Percentiles rank a stretch among this genome's conserved stretches.
These are phyloP conservation scores for Sphagnurus paluster DNA, from an alignment of 1,284 basidiomycete species.

Conservation along the genomic window DNA sequence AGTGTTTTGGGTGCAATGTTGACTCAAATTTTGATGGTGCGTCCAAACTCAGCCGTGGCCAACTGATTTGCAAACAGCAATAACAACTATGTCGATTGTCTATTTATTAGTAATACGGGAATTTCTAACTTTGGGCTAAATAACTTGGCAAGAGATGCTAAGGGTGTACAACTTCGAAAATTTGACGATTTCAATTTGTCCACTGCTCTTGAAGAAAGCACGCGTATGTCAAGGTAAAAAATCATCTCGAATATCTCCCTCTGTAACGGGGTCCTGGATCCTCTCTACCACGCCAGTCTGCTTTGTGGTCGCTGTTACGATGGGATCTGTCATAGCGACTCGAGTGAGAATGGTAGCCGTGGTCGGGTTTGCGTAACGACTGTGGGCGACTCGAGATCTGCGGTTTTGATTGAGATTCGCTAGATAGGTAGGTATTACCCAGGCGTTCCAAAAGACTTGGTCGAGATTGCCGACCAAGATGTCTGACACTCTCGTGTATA, in stretches of 20 bases:
- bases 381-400: neutral
- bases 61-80: no score
- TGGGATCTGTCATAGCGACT: slow-evolving; percentile 10
- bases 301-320: slow-evolving; percentile 15
- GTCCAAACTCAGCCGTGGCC: no score
- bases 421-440: slow-evolving; percentile 14
- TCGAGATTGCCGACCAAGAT: slow-evolving; percentile 23
- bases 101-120: no score
- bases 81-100: no score
- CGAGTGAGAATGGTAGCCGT: neutral
- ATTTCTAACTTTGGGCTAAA: no score
- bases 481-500: slow-evolving; percentile 21
- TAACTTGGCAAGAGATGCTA: no score
- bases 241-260: slow-evolving; percentile 53
- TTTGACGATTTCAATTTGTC: no score
- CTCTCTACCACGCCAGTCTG: slow-evolving; percentile 25
- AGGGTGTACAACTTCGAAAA: no score
- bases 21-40: no score
- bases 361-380: slow-evolving; percentile 4
- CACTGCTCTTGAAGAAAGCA: no score
- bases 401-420: slow-evolving; percentile 10
- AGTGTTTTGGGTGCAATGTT: no score
- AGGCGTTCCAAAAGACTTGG: slow-evolving; percentile 27
- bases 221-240: no score
- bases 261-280: slow-evolving; percentile 38